Base-by-base conservation (phyloP, 148 eudicot genomes). In the Camellia sinensis region DNA sequence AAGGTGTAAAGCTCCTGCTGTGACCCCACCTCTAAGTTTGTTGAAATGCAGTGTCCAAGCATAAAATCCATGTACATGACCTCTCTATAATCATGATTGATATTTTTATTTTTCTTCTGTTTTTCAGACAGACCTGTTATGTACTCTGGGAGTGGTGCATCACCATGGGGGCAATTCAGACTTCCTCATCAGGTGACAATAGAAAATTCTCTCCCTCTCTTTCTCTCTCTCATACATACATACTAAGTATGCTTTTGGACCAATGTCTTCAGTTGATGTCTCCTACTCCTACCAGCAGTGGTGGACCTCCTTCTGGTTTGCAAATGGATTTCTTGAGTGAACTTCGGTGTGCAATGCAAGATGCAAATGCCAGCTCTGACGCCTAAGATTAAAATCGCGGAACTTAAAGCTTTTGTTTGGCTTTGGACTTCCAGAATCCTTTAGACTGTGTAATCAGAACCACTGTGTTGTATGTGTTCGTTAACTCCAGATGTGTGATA, bases 111-210 rank as follows among this genome's bases (percentile, higher is more conserved):
- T 73, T 15, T 53, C 67, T 64, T 77, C 40, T 1, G 17, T 69
- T 67, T 67, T 65, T 60, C 89, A 93, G 97, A 93, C 69, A 86
- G 87, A 80, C 97, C 95, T 3, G 87, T 91, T 65, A 76, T 92
- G 92, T 90, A 90, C 78, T 64, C 90, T 12, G 89, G 88, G 81
- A 88, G 76, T 78, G 76, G 82, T 85, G 85, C 90, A 82, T 73
- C 94, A 80, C 89, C 92, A 9, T 89, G 91, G 97, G 89, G 91
- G 21, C 82, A 75, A 75, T 86, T 88, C 57, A 83, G 89, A 79
- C 91, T 92, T 73, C 92, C 94, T 50, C 97, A 91, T 83, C 91
- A 88, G 94, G 97, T 92, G 66, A 77, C 53, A 52, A 40, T 81
- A 6, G 13, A 41, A 14, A 45, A 76, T 57, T 73, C 45, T 44